A percentile compares a stretch with the other conserved stretches of the same genome.
Conservation (phyloP, 352 stramenopile genomes). For the Lagenidium giganteum region DNA sequence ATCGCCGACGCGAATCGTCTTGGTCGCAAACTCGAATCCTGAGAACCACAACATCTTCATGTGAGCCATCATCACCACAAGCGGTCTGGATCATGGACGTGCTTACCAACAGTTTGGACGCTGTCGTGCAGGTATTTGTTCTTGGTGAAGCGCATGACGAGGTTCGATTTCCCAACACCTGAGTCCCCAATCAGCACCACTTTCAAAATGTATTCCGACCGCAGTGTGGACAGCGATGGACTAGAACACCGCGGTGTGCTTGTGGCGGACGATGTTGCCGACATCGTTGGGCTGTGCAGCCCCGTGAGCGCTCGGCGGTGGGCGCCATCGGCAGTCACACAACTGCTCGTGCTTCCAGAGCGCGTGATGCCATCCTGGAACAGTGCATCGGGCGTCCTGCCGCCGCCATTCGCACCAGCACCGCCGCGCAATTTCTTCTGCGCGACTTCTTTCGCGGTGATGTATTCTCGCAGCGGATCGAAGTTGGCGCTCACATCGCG, state of each 20-base stretch:
- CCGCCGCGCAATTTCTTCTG: conserved; percentile 47
- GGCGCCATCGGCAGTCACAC: conserved; percentile 1
- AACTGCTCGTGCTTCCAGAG: too few species aligned
- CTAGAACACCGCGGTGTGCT: conserved; percentile 39
- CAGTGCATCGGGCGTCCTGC: too few species aligned
- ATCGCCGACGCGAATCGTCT: conserved; percentile 80
- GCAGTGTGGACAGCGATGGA: conserved; percentile 16
- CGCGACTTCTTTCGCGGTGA: conserved; percentile 61
- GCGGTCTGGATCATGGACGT: background rate
- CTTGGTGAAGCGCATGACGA: conserved; percentile 87
- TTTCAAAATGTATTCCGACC: conserved; percentile 76
- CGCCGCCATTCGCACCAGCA: too few species aligned
- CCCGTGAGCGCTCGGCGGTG: background rate
- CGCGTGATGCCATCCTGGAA: too few species aligned
- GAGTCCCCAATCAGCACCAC: conserved; percentile 88
- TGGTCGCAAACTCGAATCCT: conserved; percentile 86
- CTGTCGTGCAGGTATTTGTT: conserved; percentile 81
- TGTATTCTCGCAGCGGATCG: conserved; percentile 43
- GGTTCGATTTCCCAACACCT: conserved; percentile 83
- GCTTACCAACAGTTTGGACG: conserved; percentile 63
- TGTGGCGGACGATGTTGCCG: conserved; percentile 24
- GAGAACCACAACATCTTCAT: background rate
- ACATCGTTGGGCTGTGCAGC: conserved; percentile 16
- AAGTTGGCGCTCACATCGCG: conserved; percentile 20
- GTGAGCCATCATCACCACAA: background rate